These are phyloP conservation scores for Cercospora janseana DNA, from an alignment of 2,329 filamentous ascomycete species.

Conservation along the genomic window DNA sequence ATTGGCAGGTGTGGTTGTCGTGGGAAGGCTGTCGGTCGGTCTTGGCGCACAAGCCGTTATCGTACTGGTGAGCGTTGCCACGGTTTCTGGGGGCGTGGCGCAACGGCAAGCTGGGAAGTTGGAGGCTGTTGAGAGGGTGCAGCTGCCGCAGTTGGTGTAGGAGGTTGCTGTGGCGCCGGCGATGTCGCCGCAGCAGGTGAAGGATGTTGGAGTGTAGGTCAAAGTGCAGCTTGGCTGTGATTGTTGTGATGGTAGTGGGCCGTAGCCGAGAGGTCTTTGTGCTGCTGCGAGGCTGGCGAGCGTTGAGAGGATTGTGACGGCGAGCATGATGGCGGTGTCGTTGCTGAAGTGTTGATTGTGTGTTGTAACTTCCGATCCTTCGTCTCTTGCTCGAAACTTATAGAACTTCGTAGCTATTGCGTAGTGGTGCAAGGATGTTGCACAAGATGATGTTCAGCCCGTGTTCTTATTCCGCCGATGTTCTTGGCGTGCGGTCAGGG, in stretches of 20 bases:
- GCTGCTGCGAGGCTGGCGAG: slow-evolving; percentile 2
- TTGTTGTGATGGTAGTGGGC: not conserved
- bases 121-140: slow-evolving; percentile 9
- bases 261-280: not conserved
- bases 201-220: slow-evolving; percentile 21
- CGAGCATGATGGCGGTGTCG: not conserved
- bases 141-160: slow-evolving; percentile 17
- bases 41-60: slow-evolving; percentile 13
- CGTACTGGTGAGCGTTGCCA: slow-evolving; percentile 14
- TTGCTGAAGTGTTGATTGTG: not conserved
- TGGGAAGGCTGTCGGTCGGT: not conserved
- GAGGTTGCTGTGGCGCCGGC: slow-evolving; percentile 15
- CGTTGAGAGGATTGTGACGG: not conserved
- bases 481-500: slow-evolving; percentile 1
- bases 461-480: not conserved
- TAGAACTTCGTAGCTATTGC: not conserved
- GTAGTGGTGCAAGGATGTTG: not conserved
- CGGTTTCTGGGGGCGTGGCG: slow-evolving; percentile 3
- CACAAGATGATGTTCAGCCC: not conserved
- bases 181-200: slow-evolving; percentile 20
- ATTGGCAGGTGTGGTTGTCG: not conserved
- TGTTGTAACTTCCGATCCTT: not conserved
- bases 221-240: slow-evolving; percentile 10
- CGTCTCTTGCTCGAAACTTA: not conserved
- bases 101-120: slow-evolving; percentile 18